Conservation (phyloP, 495 filamentous ascomycete species). For the Barbatosphaeria neglecta region DNA sequence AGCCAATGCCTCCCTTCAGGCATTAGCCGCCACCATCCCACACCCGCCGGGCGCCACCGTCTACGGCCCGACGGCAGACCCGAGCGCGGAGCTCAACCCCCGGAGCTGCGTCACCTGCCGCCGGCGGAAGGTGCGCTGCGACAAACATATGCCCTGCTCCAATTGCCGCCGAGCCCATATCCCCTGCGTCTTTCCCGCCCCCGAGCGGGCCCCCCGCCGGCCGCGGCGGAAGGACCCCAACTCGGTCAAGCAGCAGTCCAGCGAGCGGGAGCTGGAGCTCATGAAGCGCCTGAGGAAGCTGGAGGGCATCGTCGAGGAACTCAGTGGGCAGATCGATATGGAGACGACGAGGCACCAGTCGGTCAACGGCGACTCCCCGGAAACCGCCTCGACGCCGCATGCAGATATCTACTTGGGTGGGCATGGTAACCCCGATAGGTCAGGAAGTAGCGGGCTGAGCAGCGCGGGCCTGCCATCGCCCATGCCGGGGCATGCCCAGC, state of each 20-base stretch:
- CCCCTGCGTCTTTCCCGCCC: constrained; percentile 75
- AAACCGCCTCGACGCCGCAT: constrained; percentile 6
- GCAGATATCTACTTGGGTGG: constrained; percentile 4
- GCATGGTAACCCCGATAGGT: constrained; percentile 10
- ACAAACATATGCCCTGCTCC: constrained; percentile 72
- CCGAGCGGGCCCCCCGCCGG: constrained; percentile 66
- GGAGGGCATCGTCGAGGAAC: constrained; percentile 60
- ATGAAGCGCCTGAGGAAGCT: constrained; percentile 65
- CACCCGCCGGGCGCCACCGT: constrained; percentile 54
- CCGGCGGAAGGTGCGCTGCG: constrained; percentile 75
- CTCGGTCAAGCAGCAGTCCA: constrained; percentile 36
- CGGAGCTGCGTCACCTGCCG: constrained; percentile 79
- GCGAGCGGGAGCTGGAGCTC: constrained; percentile 58
- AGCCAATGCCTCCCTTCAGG: constrained; percentile 48
- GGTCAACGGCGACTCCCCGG: constrained; percentile 27
- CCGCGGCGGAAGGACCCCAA: constrained; percentile 49
- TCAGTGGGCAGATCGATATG: constrained; percentile 46
- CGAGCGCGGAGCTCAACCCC: constrained; percentile 39
- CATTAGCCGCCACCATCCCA: constrained; percentile 47
- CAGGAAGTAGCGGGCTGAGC: constrained; percentile 3
- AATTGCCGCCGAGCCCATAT: constrained; percentile 72
- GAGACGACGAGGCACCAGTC: constrained; percentile 28
- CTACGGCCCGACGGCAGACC: constrained; percentile 27
- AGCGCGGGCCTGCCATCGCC: constrained; percentile 7
- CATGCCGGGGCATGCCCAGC: neutral